Evolutionary conservation across 495 filamentous ascomycete genomes (phyloP), one percentile per base, ranked within the genome.

Genomic region (Penicillium chermesinum): DNA sequence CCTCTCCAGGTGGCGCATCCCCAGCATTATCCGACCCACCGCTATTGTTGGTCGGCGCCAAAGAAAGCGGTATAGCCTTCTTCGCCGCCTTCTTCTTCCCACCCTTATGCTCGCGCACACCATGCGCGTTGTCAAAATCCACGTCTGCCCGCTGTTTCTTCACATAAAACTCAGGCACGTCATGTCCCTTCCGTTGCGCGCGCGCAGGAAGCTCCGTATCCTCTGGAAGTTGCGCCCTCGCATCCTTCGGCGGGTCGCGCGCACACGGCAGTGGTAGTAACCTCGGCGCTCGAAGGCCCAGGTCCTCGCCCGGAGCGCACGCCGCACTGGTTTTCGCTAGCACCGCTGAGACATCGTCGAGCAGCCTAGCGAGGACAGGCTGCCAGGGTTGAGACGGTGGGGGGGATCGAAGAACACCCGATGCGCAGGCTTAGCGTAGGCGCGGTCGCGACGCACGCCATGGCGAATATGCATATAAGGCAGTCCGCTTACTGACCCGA

Each of bases 121-220:
- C 72, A 30, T 67, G 61, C 7, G 67, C 55, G 22, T 72, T 76
- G 46, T 81, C 79, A 38, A 81, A 75, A 58, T 80, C 76, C 34
- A 78, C 71, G 17, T 69, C 64, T 57, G 5, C 25, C 10, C 25
- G 4, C 25, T 30, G 4, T 10, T 30, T 30, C 25, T 30, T 30
- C 25, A 4, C 4, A 30, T 10, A 30, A 37, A 50, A 46, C 39
- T n/a, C 41, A 0, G 55, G 57, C 5, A 52, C 57, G 6, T 48
- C 50, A 1, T 57, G 9, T 1, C 47, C 44, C 44, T 57, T 66
- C 17, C 51, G 53, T 30, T 61, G 48, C 10, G 66, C 67, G n/a
- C 62, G 49, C 10, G 55, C 53, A n/a, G 67, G 62, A 16, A 63
- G 37, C 14, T 49, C 34, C 33, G 56, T 52, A 52, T 75, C 76